Evolutionary conservation across 2,329 filamentous ascomycete genomes (phyloP), one percentile per base, ranked within the genome.

Genomic region (Thielaviopsis ethacetica): DNA sequence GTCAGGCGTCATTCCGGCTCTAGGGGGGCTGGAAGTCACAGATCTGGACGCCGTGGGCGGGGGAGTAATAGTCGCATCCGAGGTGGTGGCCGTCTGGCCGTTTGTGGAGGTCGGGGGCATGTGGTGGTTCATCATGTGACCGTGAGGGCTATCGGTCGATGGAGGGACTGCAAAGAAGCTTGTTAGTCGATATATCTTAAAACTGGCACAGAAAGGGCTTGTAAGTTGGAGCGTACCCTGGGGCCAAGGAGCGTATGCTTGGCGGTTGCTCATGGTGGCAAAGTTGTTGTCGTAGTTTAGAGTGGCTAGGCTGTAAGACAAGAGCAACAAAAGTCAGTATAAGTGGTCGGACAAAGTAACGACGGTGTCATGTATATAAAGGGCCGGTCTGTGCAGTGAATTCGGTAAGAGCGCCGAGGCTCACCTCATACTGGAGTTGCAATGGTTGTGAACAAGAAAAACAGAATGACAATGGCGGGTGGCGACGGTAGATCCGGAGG

Each of bases 11-110:
- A 83, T 72, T 44, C 71, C 71, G 53, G 70, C 70, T 62, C 76
- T 74, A 5, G 80, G 78, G 26, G 81, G 80, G 68, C 81, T 84
- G 22, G 76, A 76, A 47, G 80, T 81, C 54, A 76, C 69, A 22
- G 79, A 81, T 68, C 76, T 72, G 26, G 77, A 73, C 44, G 70
- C 70, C 59, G 70, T 73, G 24, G 75, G 75, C 41, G 78, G 75
- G 38, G 61, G 54, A 22, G 76, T 77, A 54, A 79, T 68, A 68
- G 75, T 79, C 61, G 72, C 69, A 59, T 79, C 78, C 24, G 78
- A 58, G 17, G 56, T 41, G 21, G 56, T 53, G 21, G 56, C 49
- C 13, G 38, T 66, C 73, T 76, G 62, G 6, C 26, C 22, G 47
- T 9, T 27, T 30, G 22, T 50, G 47, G 50, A 19, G 38, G 30